phyloP scores from a whole-genome alignment of 2,329 filamentous ascomycete species.

The Pseudocercospora musae region DNA sequence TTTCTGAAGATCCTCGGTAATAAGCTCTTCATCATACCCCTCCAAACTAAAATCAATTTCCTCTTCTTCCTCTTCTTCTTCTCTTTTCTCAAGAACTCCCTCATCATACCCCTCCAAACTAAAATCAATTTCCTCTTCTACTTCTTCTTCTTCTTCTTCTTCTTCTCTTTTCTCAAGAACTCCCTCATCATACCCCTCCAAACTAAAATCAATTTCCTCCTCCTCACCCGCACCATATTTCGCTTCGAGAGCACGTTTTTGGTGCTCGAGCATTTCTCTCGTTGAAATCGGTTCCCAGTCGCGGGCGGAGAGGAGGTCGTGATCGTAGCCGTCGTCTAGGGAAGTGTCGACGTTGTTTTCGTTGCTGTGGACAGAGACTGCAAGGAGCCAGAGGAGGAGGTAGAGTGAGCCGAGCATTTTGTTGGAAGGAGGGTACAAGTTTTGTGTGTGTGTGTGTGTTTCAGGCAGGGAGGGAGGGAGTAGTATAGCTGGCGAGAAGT shows the following conservation, averaged over 20 bases:
- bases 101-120: neutral
- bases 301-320: neutral
- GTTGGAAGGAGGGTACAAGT: neutral
- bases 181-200: neutral
- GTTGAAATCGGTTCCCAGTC: neutral
- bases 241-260: neutral
- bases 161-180: no score
- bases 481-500: no score
- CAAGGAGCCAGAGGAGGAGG: constrained; percentile 15
- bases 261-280: neutral
- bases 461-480: no score
- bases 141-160: no score
- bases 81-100: neutral
- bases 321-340: constrained; percentile 12
- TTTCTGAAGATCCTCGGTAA: neutral
- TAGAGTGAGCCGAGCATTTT: constrained; percentile 6
- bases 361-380: neutral
- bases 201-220: neutral
- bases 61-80: neutral
- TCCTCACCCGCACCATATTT: no score
- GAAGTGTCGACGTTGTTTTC: neutral
- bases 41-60: neutral
- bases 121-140: neutral
- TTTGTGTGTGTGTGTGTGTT: no score
- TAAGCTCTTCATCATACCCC: neutral